These are phyloP conservation scores for Pythium dissimile DNA, from an alignment of 352 stramenopile genomes.

Conservation along the genomic window DNA sequence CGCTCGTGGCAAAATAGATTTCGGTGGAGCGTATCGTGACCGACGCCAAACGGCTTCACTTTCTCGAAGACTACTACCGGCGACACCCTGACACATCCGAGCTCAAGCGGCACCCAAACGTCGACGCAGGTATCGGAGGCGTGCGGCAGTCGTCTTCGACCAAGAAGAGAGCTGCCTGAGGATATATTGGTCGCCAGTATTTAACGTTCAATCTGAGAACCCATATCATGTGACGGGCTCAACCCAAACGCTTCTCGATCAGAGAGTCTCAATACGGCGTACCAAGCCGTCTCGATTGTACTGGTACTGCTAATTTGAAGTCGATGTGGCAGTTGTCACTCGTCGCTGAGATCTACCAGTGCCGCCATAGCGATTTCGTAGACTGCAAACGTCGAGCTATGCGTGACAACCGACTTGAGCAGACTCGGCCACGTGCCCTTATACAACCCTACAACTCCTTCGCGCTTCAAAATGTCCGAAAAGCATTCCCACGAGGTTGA, in stretches of 20 bases:
- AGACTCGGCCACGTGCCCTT: conserved; percentile 78
- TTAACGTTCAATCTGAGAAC: too few species aligned
- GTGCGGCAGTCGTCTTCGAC: neutral
- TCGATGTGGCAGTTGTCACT: too few species aligned
- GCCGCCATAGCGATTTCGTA: conserved; percentile 61
- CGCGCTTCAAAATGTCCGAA: conserved; percentile 45
- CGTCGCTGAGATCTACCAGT: conserved; percentile 14
- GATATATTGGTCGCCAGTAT: conserved; percentile 13
- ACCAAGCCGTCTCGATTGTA: neutral
- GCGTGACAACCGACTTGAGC: conserved; percentile 74
- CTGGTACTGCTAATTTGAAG: too few species aligned
- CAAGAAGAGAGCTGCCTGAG: conserved; percentile 2
- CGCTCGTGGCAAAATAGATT: conserved; percentile 33
- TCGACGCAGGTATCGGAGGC: neutral
- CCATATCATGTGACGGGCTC: too few species aligned
- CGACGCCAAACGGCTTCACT: conserved; percentile 69
- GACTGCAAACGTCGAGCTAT: conserved; percentile 73
- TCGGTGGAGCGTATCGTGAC: conserved; percentile 77
- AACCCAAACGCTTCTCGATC: too few species aligned
- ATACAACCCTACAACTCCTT: conserved; percentile 74
- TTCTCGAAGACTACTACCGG: conserved; percentile 61
- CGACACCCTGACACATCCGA: conserved; percentile 23
- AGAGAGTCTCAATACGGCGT: too few species aligned
- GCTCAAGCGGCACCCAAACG: conserved; percentile 21
- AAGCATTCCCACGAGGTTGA: conserved; percentile 57